Percentiles rank a stretch among this genome's conserved stretches.
Conservation (phyloP, 2,329 filamentous ascomycete species). For the Penicillium sp. region DNA sequence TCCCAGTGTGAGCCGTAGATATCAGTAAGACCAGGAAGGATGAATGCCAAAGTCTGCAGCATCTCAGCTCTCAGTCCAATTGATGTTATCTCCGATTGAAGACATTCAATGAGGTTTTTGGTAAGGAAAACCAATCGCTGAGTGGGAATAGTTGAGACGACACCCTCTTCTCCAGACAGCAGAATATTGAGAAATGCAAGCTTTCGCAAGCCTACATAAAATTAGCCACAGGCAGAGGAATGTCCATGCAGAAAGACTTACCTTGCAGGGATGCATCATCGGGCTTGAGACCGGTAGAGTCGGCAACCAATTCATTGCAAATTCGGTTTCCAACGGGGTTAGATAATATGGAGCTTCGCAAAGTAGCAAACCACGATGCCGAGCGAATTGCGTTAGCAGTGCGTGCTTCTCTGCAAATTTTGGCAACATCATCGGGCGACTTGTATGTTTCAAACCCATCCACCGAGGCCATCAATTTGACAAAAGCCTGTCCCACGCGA, state of each 20-base stretch:
- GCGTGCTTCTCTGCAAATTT: conserved; percentile 37
- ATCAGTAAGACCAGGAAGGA: conserved; percentile 74
- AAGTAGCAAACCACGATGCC: conserved; percentile 50
- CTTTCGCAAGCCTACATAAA: conserved; percentile 45
- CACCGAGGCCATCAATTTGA: conserved; percentile 38
- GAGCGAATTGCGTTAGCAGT: conserved; percentile 49
- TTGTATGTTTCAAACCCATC: conserved; percentile 27
- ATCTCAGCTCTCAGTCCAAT: conserved; percentile 39
- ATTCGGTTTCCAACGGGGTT: conserved; percentile 52
- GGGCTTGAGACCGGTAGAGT: conserved; percentile 57
- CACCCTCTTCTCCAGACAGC: conserved; percentile 49
- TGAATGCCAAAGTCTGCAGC: conserved; percentile 47
- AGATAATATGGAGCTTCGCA: conserved; percentile 50
- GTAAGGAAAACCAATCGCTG: conserved; percentile 80
- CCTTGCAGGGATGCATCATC: conserved; percentile 45
- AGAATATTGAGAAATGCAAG: conserved; percentile 58
- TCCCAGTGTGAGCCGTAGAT: conserved; percentile 91
- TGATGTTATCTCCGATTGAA: conserved; percentile 60
- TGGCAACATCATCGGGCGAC: conserved; percentile 32
- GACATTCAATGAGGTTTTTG: conserved; percentile 73
- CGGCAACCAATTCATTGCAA: conserved; percentile 62
- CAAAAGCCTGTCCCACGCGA: conserved; percentile 42
- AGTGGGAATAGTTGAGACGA: conserved; percentile 49
- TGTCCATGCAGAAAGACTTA: conserved; percentile 21
- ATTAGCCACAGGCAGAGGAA: conserved; percentile 11